Base-by-base conservation (phyloP, 2,329 filamentous ascomycete species). In the Phialophora tarda region DNA sequence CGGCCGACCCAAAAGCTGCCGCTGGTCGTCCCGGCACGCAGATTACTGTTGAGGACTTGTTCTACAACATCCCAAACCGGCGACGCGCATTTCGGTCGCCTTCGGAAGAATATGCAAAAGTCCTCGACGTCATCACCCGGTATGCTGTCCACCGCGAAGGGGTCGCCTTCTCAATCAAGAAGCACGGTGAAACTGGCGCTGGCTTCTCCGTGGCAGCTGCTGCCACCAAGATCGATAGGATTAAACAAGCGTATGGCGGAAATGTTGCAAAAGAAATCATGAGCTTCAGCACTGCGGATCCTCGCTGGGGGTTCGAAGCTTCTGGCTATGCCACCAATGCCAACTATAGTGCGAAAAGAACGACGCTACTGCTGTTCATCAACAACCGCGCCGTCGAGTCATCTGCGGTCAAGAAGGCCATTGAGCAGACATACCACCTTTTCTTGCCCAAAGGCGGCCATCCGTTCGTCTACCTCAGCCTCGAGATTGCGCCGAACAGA, bases 141-240 rank as follows among this genome's bases (percentile, higher is more conserved):
- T 98, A 99, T 79, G 92, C 95, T 30, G 87, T 99, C 10, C 95
- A 99, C 77, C 97, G 94, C 76, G 82, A 86, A 62, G 89, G 91
- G n/a, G 93, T 99, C 12, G 91, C 91, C 1, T 98, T 99, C 77
- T 94, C 93, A 2, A 98, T 95, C 81, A 97, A 97, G 77, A 99
- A 98, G 78, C 89, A 95, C 71, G 94, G 94, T 63, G 95, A 98
- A 73, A 88, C 92, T 3, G 90, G 90, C 6, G 89, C 89, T 28
- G 92, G 91, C 66, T 86, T 99, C 51, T 90, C 93, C 8, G 89
- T 96, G 0, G 89, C 91, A 62, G 85, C 88, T 8, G 87, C 83
- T 65, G 91, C 93, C 14, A 89, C 84, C 5, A 88, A 87, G 0
- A 82, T 89, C 48, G 94, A 98, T 76, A 87, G 94, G 10, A 96